Evolutionary conservation across 257 asterid genomes (phyloP).

Genomic region (Mitragyna speciosa): DNA sequence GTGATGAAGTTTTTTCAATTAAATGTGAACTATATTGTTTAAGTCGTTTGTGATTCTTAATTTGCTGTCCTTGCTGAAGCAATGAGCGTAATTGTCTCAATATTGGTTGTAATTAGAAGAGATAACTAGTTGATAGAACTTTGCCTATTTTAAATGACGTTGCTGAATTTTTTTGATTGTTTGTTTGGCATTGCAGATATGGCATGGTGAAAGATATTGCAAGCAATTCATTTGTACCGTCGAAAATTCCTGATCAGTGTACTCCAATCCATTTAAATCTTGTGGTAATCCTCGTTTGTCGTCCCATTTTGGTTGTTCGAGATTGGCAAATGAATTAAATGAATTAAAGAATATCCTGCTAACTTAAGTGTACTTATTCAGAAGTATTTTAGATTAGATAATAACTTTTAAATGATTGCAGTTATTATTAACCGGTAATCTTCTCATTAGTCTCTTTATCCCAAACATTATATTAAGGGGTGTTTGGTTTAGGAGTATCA

Average conservation of each 20-base stretch:
- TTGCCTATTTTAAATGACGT: not conserved
- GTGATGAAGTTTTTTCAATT: not conserved
- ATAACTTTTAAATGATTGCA: not conserved
- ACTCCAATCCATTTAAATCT: conserved; percentile 84
- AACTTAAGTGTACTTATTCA: not conserved
- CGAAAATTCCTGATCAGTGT: conserved; percentile 65
- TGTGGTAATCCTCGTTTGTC: conserved; percentile 53
- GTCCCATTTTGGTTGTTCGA: not conserved
- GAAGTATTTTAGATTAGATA: not conserved
- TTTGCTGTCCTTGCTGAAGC: not conserved
- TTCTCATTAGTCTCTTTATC: not conserved
- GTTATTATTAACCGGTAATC: not conserved
- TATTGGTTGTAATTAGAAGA: not conserved
- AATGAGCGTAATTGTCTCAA: not conserved
- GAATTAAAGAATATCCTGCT: not conserved
- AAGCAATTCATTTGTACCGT: conserved; percentile 46
- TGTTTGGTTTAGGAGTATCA: no score
- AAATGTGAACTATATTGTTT: not conserved
- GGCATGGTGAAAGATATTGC: conserved; percentile 53
- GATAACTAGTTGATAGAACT: no score
- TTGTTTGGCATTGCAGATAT: conserved; percentile 52
- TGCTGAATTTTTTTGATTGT: not conserved
- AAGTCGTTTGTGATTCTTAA: not conserved
- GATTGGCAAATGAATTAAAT: not conserved
- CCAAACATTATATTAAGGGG: not conserved